Percentiles rank a stretch among this genome's conserved stretches.
phyloP scores from a whole-genome alignment of 2,329 filamentous ascomycete genomes.

The Hymenoscyphus linearis region DNA sequence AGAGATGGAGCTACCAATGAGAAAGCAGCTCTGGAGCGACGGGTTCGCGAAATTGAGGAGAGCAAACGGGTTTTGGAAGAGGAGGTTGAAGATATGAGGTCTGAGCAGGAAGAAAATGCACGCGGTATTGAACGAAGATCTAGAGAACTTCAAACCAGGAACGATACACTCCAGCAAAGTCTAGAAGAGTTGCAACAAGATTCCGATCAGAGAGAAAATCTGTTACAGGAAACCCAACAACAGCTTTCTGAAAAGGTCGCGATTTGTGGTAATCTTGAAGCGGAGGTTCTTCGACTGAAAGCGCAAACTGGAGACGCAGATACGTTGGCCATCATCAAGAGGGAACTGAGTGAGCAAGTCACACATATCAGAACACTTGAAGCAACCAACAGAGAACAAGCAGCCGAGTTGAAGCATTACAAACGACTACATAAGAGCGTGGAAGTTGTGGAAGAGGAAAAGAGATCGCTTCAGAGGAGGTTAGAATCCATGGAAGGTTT shows the following conservation, averaged over 20 bases:
- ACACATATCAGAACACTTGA: constrained; percentile 85
- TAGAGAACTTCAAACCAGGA: constrained; percentile 56
- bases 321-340: constrained; percentile 77
- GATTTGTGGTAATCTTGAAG: constrained; percentile 70
- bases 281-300: constrained; percentile 77
- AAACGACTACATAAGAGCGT: constrained; percentile 81
- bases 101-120: constrained; percentile 63
- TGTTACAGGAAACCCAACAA: constrained; percentile 31
- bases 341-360: constrained; percentile 86
- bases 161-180: constrained; percentile 51
- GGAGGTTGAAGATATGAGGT: constrained; percentile 68
- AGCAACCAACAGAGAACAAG: constrained; percentile 71
- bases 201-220: constrained; percentile 32
- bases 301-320: constrained; percentile 83
- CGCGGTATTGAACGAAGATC: constrained; percentile 56
- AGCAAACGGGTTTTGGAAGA: constrained; percentile 71
- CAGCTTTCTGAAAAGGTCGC: constrained; percentile 60
- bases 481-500: constrained; percentile 69
- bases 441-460: constrained; percentile 93
- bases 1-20: constrained; percentile 47
- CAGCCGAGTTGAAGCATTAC: constrained; percentile 72
- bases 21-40: constrained; percentile 62
- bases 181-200: constrained; percentile 45
- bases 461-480: constrained; percentile 72
- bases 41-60: constrained; percentile 65